Conservation (phyloP, 495 filamentous ascomycete genomes). For the Jackrogersella minutella region DNA sequence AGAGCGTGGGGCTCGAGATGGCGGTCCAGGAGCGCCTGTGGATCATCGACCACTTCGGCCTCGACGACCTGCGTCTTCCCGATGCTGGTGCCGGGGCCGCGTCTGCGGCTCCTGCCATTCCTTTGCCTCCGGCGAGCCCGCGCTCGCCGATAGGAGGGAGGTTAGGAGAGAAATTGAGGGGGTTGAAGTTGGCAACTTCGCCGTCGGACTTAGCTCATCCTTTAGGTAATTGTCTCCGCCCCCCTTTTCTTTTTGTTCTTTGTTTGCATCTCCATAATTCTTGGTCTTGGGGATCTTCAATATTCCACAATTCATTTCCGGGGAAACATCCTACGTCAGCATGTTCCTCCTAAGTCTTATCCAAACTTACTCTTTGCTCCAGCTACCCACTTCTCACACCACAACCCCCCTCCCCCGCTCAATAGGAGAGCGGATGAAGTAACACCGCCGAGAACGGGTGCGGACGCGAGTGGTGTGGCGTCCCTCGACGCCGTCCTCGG, state of each 20-base stretch:
- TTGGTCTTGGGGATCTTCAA: not conserved
- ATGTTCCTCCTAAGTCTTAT: not conserved
- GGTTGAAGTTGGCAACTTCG: slow-evolving; percentile 76
- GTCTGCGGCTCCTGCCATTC: slow-evolving; percentile 30
- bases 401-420: slow-evolving; percentile 57
- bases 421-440: slow-evolving; percentile 44
- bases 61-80: slow-evolving; percentile 46
- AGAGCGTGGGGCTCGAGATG: slow-evolving; percentile 83
- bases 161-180: slow-evolving; percentile 77
- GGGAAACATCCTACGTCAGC: too few relatives aligned
- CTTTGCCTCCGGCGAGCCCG: slow-evolving; percentile 55
- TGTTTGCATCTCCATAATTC: too few relatives aligned
- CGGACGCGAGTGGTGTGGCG: slow-evolving; percentile 44
- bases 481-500: slow-evolving; percentile 59
- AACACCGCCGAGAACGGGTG: slow-evolving; percentile 34
- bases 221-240: slow-evolving; percentile 49
- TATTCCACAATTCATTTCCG: too few relatives aligned
- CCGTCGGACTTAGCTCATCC: slow-evolving; percentile 62
- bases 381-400: slow-evolving; percentile 22
- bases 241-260: too few relatives aligned
- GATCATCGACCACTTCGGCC: slow-evolving; percentile 81
- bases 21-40: slow-evolving; percentile 79
- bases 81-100: slow-evolving; percentile 30
- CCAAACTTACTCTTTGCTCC: slow-evolving; percentile 1
- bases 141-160: slow-evolving; percentile 70